phyloP scores from a whole-genome alignment of 371 early-diverging fungal species.

The Phascolomyces articulosus region DNA sequence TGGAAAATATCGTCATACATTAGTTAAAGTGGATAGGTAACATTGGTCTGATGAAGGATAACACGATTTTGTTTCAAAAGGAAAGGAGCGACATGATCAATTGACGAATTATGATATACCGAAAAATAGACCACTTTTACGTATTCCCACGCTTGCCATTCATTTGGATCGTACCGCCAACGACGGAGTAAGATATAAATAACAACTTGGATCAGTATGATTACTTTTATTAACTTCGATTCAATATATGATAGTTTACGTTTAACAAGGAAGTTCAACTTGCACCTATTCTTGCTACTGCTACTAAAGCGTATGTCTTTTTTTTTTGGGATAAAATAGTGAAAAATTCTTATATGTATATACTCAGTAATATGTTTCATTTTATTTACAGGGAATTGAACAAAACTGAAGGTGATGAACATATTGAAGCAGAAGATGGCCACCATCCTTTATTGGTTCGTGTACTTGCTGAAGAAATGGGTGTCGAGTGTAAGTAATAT shows the following conservation, averaged over 20 bases:
- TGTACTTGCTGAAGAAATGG: constrained; percentile 76
- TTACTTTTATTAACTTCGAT: not conserved
- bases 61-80: too few relatives aligned
- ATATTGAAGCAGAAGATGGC: constrained; percentile 42
- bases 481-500: constrained; percentile 57
- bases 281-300: constrained; percentile 86
- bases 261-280: constrained; percentile 96
- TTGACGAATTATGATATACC: too few relatives aligned
- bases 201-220: too few relatives aligned
- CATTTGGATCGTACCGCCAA: constrained; percentile 88
- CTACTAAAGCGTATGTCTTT: constrained; percentile 62
- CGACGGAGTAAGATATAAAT: constrained; percentile 22
- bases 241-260: constrained; percentile 57
- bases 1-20: constrained; percentile 68
- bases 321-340: not conserved
- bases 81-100: too few relatives aligned
- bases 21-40: constrained; percentile 79
- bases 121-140: constrained; percentile 76
- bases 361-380: too few relatives aligned
- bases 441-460: constrained; percentile 80
- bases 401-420: constrained; percentile 18
- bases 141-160: constrained; percentile 95
- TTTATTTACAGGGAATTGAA: constrained; percentile 21
- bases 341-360: not conserved
- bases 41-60: too few relatives aligned